phyloP scores from a whole-genome alignment of 2,329 filamentous ascomycete species.

The Fusarium clavum region DNA sequence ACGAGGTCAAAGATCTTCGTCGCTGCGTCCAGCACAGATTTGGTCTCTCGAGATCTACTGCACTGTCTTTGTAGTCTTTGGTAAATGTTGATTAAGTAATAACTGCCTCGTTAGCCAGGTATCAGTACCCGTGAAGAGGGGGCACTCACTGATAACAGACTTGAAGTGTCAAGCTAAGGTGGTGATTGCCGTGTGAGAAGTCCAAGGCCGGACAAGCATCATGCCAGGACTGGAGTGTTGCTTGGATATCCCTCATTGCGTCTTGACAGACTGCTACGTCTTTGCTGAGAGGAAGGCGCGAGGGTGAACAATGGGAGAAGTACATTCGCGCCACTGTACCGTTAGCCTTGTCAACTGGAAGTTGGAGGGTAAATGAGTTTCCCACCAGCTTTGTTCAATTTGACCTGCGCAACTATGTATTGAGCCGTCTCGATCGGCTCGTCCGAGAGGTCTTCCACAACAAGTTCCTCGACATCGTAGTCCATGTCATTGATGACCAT shows the following conservation, averaged over 20 bases:
- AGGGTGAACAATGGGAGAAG: not conserved
- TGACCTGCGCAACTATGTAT: not conserved
- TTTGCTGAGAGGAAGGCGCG: fast-evolving
- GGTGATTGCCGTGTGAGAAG: not conserved
- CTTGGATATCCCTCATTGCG: not conserved
- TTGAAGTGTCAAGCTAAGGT: not conserved
- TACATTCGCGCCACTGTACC: not conserved
- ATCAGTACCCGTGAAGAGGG: too few species aligned
- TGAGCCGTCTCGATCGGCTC: not conserved
- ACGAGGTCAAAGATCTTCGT: not conserved
- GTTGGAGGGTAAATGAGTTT: too few species aligned
- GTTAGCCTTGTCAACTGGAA: too few species aligned
- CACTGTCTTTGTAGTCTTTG: not conserved
- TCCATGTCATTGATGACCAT: slow-evolving; percentile 1
- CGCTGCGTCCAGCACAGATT: fast-evolving
- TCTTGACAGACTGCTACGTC: not conserved
- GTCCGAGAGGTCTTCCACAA: not conserved
- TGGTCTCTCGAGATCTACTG: fast-evolving
- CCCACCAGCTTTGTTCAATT: not conserved
- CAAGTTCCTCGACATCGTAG: not conserved
- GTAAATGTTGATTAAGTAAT: not conserved
- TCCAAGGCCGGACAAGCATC: fast-evolving
- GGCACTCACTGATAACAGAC: not conserved
- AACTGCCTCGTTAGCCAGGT: not conserved
- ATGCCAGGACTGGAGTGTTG: not conserved